Evolutionary conservation across 2,329 filamentous ascomycete species (phyloP), one percentile per base, ranked within the genome.

Genomic region (Myriosclerotinia duriaeana): DNA sequence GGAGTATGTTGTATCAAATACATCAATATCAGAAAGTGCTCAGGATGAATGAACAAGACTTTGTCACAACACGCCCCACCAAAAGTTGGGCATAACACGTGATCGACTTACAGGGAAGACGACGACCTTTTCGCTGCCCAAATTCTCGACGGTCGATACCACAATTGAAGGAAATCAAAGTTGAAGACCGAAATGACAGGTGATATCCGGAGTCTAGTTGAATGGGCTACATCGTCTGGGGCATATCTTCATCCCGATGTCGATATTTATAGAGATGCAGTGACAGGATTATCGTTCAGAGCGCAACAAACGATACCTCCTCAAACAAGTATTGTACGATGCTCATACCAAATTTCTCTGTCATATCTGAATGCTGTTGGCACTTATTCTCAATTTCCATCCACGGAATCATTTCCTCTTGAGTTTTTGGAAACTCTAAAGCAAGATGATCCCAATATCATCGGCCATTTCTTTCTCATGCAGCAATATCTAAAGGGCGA

Each of bases 401-500:
- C 59, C 38, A 66, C 72, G 42, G 66, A 71, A 3, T 42, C 60
- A n/a, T 84, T 90, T 56, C 82, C 85, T 0, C 59, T 70, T 0
- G 73, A 74, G 1, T 86, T 90, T 70, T 76, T 89, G 56, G 71
- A 79, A 0, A 72, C 74, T 5, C 76, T 82, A 2, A 82, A 83
- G 1, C 82, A 50, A 7, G 68, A 73, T 5, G 68, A 72, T 42
- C 71, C 86, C 0, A 84, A 90, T 70, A 85, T 90, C 66, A 78
- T 88, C 59, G 83, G 86, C 11, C 83, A 88, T 5, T 89, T 92
- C 77, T 89, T 90, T 69, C 80, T 93, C 7, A 82, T 90, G 74
- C 85, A 88, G 68, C 86, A 93, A 75, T 87, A 86, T 73, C 79
- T 92, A 42, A 77, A 82, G 2, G 84, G 84, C 1, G 65, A 77